Evolutionary conservation across 805 yeast species (phyloP), one percentile per base, ranked within the genome.

Genomic region (Wickerhamomyces alni): DNA sequence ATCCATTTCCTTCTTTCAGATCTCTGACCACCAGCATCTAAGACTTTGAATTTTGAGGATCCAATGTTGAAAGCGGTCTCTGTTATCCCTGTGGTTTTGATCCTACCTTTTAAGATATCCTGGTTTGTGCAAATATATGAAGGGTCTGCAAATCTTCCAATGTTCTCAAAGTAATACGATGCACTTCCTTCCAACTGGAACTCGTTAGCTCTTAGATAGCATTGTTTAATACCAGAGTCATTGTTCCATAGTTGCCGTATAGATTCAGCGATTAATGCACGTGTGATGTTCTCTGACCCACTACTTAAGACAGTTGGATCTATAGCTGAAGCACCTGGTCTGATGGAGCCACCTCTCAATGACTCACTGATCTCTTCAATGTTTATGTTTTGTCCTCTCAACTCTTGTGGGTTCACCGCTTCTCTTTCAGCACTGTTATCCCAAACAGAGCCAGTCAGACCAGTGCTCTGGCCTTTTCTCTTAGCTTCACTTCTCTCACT

Each of bases 11-110:
- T 78, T 44, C 97, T 72, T 59, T 89, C 97, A 17, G 87, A 77
- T 44, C 96, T 66, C 63, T 89, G 97, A 2, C 99, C 99, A 38
- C 99, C 99, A 4, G 96, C 98, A 68, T 93, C 99, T 33, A 88
- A 65, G 31, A 93, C 86, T 53, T 78, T 80, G 58, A 89, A 81
- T 47, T 70, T 75, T 35, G 78, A 72, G 3, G 77, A 70, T 9
- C 78, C 76, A 44, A 91, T 77, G 40, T 70, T 69, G 63, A 93
- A 89, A 39, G 70, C 74, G 6, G 93, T 83, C 59, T 91, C 96
- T 1, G 94, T 84, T 38, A 93, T 87, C 3, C 99, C 99, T 0
- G 97, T 89, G 12, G 99, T 91, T 63, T 91, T 89, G 52, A 93
- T 86, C 27, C 99, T 71, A 4, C 96, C 98, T 52, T 76, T 82